Conservation (phyloP, 495 filamentous ascomycete species). For the Chlorociboria aeruginascens region DNA sequence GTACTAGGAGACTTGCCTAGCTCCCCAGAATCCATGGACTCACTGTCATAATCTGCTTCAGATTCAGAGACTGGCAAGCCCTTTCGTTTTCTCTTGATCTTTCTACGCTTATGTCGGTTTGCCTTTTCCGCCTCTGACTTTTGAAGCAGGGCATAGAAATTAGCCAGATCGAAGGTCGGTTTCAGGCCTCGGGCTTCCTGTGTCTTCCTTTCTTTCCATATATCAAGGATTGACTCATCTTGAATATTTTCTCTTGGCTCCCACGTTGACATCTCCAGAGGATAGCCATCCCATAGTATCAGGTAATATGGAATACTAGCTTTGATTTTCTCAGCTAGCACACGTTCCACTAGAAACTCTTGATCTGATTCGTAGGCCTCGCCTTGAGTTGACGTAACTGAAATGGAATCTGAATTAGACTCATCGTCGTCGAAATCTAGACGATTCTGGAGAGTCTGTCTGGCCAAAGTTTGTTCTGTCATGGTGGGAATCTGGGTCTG, state of each 20-base stretch:
- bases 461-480: background rate
- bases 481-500: background rate
- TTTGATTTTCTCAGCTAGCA: constrained; percentile 36
- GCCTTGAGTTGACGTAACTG: constrained; percentile 44
- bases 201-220: constrained; percentile 42
- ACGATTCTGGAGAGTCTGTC: background rate
- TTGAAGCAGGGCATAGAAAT: constrained; percentile 27
- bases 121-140: constrained; percentile 19
- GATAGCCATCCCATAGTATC: constrained; percentile 57
- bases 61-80: background rate
- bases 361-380: constrained; percentile 27
- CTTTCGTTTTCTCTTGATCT: constrained; percentile 24
- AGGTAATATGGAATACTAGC: constrained; percentile 40
- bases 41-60: constrained; percentile 4
- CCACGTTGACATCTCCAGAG: constrained; percentile 46
- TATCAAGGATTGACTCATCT: constrained; percentile 27
- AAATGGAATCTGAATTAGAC: constrained; percentile 25
- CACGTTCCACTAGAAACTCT: constrained; percentile 32
- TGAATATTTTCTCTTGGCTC: constrained; percentile 46
- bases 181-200: constrained; percentile 29
- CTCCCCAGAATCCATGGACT: constrained; percentile 11
- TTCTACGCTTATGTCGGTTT: constrained; percentile 35
- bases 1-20: background rate
- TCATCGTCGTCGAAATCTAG: constrained; percentile 29
- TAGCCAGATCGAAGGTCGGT: constrained; percentile 36